Evolutionary conservation across 2,329 filamentous ascomycete species (phyloP).

Genomic region (Pestalotiopsis sp.): DNA sequence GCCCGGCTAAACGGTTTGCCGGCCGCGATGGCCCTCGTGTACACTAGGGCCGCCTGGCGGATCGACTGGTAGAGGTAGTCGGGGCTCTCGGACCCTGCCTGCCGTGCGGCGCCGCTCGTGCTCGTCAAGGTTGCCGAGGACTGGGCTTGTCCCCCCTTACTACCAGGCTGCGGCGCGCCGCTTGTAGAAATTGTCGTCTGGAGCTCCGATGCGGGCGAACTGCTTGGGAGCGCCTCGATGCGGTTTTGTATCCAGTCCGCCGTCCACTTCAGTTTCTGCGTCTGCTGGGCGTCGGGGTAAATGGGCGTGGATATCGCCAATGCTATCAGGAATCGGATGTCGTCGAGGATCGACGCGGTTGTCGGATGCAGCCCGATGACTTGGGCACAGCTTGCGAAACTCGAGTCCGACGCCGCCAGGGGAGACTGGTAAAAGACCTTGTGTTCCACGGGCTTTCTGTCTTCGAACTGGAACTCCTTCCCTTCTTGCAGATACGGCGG

Average conservation of each 20-base stretch:
- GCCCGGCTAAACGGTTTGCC: constrained; percentile 42
- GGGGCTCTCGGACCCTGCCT: constrained; percentile 15
- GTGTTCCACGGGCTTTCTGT: constrained; percentile 38
- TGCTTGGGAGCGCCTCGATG: constrained; percentile 30
- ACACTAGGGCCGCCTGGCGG: constrained; percentile 46
- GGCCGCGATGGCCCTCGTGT: constrained; percentile 44
- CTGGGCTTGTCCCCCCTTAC: not conserved
- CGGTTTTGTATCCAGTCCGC: constrained; percentile 41
- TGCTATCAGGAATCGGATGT: constrained; percentile 48
- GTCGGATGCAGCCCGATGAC: constrained; percentile 43
- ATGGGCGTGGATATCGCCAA: constrained; percentile 40
- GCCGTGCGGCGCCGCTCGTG: not conserved
- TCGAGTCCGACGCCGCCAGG: constrained; percentile 40
- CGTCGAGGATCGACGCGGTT: constrained; percentile 51
- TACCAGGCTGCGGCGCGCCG: not conserved
- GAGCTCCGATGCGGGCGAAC: constrained; percentile 10
- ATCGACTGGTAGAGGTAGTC: constrained; percentile 49
- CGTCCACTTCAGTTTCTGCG: constrained; percentile 38
- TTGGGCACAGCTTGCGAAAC: constrained; percentile 42
- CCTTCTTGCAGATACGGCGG: constrained; percentile 41
- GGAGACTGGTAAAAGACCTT: constrained; percentile 48
- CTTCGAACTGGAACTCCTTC: constrained; percentile 41
- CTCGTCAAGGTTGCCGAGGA: not conserved
- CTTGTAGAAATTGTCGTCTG: not conserved
- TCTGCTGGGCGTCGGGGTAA: constrained; percentile 33